Evolutionary conservation across 78 protist species (phyloP), one percentile per base, ranked within the genome.

Genomic region (Protostelium mycophagum): DNA sequence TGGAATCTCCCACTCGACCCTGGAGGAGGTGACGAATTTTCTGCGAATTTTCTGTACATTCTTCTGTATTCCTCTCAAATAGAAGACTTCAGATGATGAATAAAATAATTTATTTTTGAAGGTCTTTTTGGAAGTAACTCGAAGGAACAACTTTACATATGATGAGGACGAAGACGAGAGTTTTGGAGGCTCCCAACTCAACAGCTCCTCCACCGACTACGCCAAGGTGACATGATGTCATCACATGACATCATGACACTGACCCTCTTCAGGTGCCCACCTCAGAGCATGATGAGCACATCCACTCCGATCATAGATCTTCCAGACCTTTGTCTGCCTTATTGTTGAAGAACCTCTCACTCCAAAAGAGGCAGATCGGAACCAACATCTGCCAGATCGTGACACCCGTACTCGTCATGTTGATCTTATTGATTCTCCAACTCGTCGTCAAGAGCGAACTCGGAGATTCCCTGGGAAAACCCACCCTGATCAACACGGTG

Each of bases 331-430:
- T 86, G 38, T 36, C 9, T 10, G 88, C 88, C 73, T 73, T 86
- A 35, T 1, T 86, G 63, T 1, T 10, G 35, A 86, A 86, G 38
- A 86, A 86, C 73, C 73, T 86, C 35, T 25, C 37, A 16, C 88
- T 86, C 37, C 88, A 86, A 29, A 86, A 86, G 88, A 28, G 88
- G 1, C 38, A 51, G 73, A 51, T 51, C 73, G 38, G 88, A 1
- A 51, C 91, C 35, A 89, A 89, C 86, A 0, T 23, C 31, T 89
- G 91, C 86, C 91, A 89, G 86, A 89, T 89, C 63, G 5, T 29
- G 38, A 23, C 91, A 0, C 91, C 91, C 23, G 1, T 89, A 23
- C 31, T 89, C 9, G 88, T 89, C 36, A 1, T 89, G 83, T 35
- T 9, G 36, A 89, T 84, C 34, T 0, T 89, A 0, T 28, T 89